These are phyloP conservation scores for Fusarium sp. DNA, from an alignment of 2,329 filamentous ascomycete species.

Conservation along the genomic window DNA sequence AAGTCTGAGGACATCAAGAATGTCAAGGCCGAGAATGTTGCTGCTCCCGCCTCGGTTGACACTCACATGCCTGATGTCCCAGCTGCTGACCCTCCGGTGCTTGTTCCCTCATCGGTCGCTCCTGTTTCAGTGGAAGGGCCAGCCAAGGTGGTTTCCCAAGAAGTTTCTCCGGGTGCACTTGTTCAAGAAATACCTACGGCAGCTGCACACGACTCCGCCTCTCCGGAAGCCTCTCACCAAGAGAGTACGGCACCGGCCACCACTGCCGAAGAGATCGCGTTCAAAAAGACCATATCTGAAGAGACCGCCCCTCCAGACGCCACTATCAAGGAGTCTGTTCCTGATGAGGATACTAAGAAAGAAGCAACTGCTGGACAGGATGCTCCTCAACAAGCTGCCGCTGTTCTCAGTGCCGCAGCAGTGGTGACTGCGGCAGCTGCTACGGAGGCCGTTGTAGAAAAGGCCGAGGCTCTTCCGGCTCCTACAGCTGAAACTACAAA, in stretches of 20 bases:
- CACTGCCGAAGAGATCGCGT: neutral
- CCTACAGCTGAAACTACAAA: constrained; percentile 1
- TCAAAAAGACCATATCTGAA: neutral
- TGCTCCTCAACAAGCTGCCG: constrained; percentile 8
- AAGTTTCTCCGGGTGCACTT: constrained; percentile 4
- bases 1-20: constrained; percentile 24
- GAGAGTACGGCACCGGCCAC: neutral
- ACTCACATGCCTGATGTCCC: constrained; percentile 15
- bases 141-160: constrained; percentile 1
- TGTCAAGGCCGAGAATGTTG: constrained; percentile 6
- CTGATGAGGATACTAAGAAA: neutral
- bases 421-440: constrained; percentile 24
- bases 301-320: neutral
- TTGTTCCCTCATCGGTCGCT: constrained; percentile 8
- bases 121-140: constrained; percentile 9
- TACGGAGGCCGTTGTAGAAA: constrained; percentile 23
- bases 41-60: constrained; percentile 21
- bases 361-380: neutral
- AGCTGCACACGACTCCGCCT: neutral
- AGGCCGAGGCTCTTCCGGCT: constrained; percentile 3
- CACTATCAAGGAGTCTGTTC: neutral
- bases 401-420: constrained; percentile 15
- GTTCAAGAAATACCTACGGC: neutral
- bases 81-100: constrained; percentile 13
- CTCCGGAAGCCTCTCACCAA: neutral